Percentiles rank a stretch among this genome's conserved stretches.
These are phyloP conservation scores for Cetradonia linearis DNA, from an alignment of 495 filamentous ascomycete genomes.

Conservation along the genomic window DNA sequence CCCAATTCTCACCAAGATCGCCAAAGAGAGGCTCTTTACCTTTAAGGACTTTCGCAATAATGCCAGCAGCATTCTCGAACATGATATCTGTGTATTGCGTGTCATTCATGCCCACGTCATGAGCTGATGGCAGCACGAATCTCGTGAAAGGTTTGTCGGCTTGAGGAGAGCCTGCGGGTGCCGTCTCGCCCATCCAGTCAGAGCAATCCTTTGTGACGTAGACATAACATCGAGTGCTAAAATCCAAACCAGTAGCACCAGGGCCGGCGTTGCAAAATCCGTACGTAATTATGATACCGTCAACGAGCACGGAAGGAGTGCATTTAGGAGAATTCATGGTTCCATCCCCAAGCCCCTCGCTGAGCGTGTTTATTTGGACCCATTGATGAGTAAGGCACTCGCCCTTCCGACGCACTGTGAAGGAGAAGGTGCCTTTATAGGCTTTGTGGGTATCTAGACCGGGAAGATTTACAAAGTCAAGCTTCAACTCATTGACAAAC, in stretches of 20 bases:
- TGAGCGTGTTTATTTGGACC: not conserved
- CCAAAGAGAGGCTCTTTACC: not conserved
- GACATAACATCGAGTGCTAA: constrained; percentile 43
- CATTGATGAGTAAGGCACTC: not conserved
- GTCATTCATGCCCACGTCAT: not conserved
- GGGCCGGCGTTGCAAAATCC: constrained; percentile 42
- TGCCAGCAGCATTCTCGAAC: not conserved
- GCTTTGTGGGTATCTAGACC: not conserved
- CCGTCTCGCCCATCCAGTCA: too few species aligned
- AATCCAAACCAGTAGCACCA: constrained; percentile 36
- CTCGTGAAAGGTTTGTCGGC: not conserved
- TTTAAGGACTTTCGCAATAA: not conserved
- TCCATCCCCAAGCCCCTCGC: not conserved
- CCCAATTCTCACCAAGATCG: not conserved
- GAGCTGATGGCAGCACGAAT: not conserved
- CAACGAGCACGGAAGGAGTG: not conserved
- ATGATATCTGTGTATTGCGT: not conserved
- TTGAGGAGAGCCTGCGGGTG: not conserved
- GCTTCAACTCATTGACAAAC: not conserved
- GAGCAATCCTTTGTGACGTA: too few species aligned
- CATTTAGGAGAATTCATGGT: not conserved
- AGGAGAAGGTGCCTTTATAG: not conserved
- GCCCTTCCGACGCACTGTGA: not conserved
- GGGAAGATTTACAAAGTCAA: not conserved
- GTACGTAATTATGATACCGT: constrained; percentile 35